Conservation (phyloP, 257 asterid genomes). For the Agastache rugosa region DNA sequence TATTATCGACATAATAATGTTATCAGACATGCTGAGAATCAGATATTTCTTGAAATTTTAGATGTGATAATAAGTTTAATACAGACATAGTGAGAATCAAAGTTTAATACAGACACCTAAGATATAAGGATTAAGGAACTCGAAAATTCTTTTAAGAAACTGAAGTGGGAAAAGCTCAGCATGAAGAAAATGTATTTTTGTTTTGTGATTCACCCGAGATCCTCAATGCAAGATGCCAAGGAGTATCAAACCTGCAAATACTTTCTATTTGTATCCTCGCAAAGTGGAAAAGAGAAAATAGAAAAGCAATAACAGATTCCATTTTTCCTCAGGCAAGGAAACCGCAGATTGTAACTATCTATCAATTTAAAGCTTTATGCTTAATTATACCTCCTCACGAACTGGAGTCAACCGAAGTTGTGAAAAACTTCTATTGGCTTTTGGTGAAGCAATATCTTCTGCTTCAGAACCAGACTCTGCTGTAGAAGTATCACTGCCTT, state of each 20-base stretch:
- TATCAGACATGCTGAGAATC: neutral
- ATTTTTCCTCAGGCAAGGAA: neutral
- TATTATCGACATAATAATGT: neutral
- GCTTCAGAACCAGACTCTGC: constrained; percentile 90
- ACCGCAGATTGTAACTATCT: neutral
- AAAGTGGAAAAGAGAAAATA: constrained; percentile 4
- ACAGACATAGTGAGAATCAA: neutral
- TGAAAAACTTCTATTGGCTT: constrained; percentile 55
- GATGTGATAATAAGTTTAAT: neutral
- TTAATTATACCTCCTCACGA: constrained; percentile 64
- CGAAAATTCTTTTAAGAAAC: neutral
- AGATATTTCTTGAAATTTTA: neutral
- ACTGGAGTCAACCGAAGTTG: constrained; percentile 79
- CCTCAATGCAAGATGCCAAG: neutral
- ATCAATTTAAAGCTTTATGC: constrained; percentile 21
- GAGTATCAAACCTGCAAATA: neutral
- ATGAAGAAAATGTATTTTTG: neutral
- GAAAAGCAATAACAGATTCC: neutral
- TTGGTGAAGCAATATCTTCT: constrained; percentile 78
- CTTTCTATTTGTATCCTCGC: constrained; percentile 15
- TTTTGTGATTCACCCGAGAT: constrained; percentile 8
- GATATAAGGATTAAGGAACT: neutral
- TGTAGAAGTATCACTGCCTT: constrained; percentile 76
- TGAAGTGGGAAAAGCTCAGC: constrained; percentile 4
- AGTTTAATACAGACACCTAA: neutral